Percentiles rank a stretch among this genome's conserved stretches.
Evolutionary conservation across 1,139 yeast genomes (phyloP).

Genomic region (Casaregolazyma lundiana): DNA sequence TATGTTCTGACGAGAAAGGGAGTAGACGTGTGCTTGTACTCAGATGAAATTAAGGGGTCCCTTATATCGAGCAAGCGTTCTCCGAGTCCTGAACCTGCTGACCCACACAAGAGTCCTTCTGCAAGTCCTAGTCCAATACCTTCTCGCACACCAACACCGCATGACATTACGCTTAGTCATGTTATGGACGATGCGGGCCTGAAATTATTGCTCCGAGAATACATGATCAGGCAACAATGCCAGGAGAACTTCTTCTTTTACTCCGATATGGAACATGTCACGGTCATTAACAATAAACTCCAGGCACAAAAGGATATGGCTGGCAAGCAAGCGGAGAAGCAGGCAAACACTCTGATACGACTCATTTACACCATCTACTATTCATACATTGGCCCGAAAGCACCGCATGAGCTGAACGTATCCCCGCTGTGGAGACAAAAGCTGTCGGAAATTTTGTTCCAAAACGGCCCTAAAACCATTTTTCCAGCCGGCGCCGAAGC

Average conservation of each 20-base stretch:
- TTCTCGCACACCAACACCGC: neutral
- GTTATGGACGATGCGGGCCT: conserved; percentile 75
- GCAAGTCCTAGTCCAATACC: neutral
- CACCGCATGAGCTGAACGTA: conserved; percentile 70
- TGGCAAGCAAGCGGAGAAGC: conserved; percentile 32
- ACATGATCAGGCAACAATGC: conserved; percentile 61
- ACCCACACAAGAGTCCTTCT: neutral
- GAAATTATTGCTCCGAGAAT: conserved; percentile 60
- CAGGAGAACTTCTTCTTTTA: conserved; percentile 74
- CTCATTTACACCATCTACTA: conserved; percentile 61
- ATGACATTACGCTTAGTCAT: conserved; percentile 36
- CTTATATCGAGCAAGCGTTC: neutral
- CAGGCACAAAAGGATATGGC: conserved; percentile 15
- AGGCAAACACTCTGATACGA: conserved; percentile 29
- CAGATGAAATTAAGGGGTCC: conserved; percentile 6
- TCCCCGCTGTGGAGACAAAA: conserved; percentile 52
- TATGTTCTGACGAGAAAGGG: conserved; percentile 41
- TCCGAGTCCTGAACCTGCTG: neutral
- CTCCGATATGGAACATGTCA: conserved; percentile 48
- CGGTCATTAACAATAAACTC: conserved; percentile 35
- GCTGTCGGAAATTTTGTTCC: conserved; percentile 34
- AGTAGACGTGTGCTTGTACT: conserved; percentile 39
- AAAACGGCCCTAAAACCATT: conserved; percentile 3
- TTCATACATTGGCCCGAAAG: conserved; percentile 61
- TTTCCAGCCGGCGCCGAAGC: conserved; percentile 1